These are phyloP conservation scores for Aspergillus awamori DNA, from an alignment of 2,329 filamentous ascomycete genomes.

Conservation along the genomic window DNA sequence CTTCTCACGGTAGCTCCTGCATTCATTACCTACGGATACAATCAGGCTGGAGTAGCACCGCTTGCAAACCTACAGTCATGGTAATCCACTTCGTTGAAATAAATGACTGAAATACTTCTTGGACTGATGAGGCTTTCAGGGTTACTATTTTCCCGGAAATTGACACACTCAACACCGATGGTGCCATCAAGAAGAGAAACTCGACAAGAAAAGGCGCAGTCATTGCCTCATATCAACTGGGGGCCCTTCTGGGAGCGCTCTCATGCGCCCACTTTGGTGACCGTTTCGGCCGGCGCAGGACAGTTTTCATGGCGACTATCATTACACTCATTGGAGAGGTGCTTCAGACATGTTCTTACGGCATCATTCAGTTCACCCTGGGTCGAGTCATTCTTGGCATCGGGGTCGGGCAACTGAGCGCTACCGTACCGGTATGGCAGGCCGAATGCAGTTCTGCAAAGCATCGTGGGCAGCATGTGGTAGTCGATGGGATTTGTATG, in stretches of 20 bases:
- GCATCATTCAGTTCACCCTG: constrained; percentile 50
- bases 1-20: constrained; percentile 27
- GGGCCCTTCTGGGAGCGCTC: constrained; percentile 24
- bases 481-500: constrained; percentile 52
- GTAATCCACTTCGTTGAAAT: too few species aligned
- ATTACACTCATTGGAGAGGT: constrained; percentile 25
- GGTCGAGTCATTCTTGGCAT: constrained; percentile 54
- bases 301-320: constrained; percentile 49
- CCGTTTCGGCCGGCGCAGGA: constrained; percentile 49
- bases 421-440: constrained; percentile 54
- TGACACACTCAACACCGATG: constrained; percentile 47
- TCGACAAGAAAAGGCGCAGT: constrained; percentile 33
- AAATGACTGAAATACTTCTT: too few species aligned
- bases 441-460: constrained; percentile 53
- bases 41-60: constrained; percentile 28
- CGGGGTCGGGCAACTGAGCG: constrained; percentile 52
- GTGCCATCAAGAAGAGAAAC: constrained; percentile 19
- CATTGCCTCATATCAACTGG: constrained; percentile 26
- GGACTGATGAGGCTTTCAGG: too few species aligned
- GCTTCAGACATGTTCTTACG: constrained; percentile 49
- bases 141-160: constrained; percentile 53
- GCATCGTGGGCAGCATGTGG: constrained; percentile 51
- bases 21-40: constrained; percentile 32
- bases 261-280: constrained; percentile 41
- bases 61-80: constrained; percentile 20